Conservation (phyloP, 1,284 basidiomycete genomes). For the Boletellus deceptivus region DNA sequence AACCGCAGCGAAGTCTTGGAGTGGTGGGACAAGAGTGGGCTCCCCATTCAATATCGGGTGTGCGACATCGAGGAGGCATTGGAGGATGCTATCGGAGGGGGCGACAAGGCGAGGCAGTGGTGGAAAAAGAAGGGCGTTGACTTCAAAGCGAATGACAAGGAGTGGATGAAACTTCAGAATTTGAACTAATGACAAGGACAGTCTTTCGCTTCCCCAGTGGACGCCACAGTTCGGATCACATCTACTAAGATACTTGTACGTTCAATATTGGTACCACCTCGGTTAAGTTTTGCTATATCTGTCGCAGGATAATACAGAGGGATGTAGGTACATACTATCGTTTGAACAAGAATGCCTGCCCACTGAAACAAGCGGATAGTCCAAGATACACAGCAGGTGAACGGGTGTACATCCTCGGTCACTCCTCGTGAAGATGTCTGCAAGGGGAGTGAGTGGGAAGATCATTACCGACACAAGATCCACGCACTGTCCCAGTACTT, state of each 20-base stretch:
- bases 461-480: background rate
- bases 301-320: slow-evolving; percentile 12
- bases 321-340: slow-evolving; percentile 7
- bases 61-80: slow-evolving; percentile 85
- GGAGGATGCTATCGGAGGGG: slow-evolving; percentile 78
- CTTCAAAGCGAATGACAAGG: slow-evolving; percentile 75
- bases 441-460: slow-evolving; percentile 1
- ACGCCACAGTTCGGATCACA: background rate
- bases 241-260: background rate
- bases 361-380: background rate
- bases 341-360: background rate
- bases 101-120: slow-evolving; percentile 68
- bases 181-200: slow-evolving; percentile 48
- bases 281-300: slow-evolving; percentile 8
- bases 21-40: slow-evolving; percentile 79
- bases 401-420: slow-evolving; percentile 3
- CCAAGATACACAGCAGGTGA: slow-evolving; percentile 1
- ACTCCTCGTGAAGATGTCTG: slow-evolving; percentile 36
- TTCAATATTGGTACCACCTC: background rate
- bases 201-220: background rate
- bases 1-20: slow-evolving; percentile 78
- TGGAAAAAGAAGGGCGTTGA: slow-evolving; percentile 76
- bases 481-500: slow-evolving; percentile 71
- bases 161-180: slow-evolving; percentile 78
- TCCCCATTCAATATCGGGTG: slow-evolving; percentile 78